Conservation (phyloP, 2,329 filamentous ascomycete species). For the Pyrenochaeta sp. region DNA sequence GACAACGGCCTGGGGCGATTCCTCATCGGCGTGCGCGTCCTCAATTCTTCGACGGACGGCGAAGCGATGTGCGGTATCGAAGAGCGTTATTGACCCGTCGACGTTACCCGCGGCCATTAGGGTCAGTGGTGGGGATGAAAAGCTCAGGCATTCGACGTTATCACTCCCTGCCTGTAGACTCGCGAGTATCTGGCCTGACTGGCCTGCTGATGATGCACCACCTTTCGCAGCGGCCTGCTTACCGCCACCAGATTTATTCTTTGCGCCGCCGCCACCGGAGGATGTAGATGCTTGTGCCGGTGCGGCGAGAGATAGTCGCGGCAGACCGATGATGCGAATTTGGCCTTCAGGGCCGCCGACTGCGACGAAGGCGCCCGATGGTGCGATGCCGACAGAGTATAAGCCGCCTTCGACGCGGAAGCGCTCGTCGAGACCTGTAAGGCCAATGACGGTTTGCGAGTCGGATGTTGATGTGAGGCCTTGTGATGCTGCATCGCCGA, state of each 20-base stretch:
- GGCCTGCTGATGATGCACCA: slow-evolving; percentile 52
- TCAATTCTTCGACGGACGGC: slow-evolving; percentile 83
- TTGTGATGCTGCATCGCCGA: slow-evolving; percentile 75
- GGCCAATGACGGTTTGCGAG: slow-evolving; percentile 73
- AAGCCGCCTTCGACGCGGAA: slow-evolving; percentile 92
- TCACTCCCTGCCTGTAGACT: slow-evolving; percentile 80
- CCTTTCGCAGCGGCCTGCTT: slow-evolving; percentile 55
- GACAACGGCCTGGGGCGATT: slow-evolving; percentile 88
- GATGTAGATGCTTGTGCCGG: slow-evolving; percentile 46
- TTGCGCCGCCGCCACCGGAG: slow-evolving; percentile 56
- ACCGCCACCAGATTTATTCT: slow-evolving; percentile 57
- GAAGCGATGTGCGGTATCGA: slow-evolving; percentile 86
- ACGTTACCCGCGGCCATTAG: slow-evolving; percentile 70
- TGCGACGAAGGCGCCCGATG: slow-evolving; percentile 79
- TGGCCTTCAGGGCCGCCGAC: slow-evolving; percentile 88
- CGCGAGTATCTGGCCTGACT: slow-evolving; percentile 79
- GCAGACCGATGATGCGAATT: slow-evolving; percentile 85
- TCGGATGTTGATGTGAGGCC: slow-evolving; percentile 65
- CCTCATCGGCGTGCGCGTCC: slow-evolving; percentile 74
- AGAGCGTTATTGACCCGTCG: slow-evolving; percentile 78
- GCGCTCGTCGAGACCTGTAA: slow-evolving; percentile 84
- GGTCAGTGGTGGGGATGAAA: slow-evolving; percentile 67
- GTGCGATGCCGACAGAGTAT: slow-evolving; percentile 85
- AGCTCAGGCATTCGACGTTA: slow-evolving; percentile 79
- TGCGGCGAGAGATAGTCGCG: slow-evolving; percentile 61